Percentiles rank a stretch among this genome's conserved stretches.
phyloP scores from a whole-genome alignment of 2,329 filamentous ascomycete genomes.

The Acephala macrosclerotiorum region DNA sequence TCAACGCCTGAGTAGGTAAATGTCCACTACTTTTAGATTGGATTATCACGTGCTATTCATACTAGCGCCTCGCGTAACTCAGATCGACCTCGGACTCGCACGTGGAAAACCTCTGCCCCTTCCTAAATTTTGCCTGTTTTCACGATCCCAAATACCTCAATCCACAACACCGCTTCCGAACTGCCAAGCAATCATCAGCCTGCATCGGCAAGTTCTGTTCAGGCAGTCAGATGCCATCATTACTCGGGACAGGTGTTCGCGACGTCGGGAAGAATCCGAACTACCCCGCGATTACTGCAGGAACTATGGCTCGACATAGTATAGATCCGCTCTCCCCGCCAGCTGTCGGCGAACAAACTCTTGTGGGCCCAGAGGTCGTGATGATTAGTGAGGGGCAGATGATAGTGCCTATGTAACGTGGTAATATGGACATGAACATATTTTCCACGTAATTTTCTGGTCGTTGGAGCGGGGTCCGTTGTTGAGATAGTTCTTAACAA shows the following conservation, averaged over 20 bases:
- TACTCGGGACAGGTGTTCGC: not conserved
- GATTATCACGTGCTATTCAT: too few species aligned
- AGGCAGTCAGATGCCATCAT: conserved; percentile 2
- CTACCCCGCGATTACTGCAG: conserved; percentile 5
- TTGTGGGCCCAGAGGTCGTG: not conserved
- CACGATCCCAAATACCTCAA: not conserved
- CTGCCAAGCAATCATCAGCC: not conserved
- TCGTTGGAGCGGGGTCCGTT: not conserved
- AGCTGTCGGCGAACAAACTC: not conserved
- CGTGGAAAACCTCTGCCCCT: not conserved
- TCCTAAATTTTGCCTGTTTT: not conserved
- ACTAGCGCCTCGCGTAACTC: too few species aligned
- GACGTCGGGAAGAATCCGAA: not conserved
- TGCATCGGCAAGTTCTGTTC: not conserved
- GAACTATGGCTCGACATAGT: not conserved
- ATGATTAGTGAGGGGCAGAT: conserved; percentile 8
- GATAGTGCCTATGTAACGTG: conserved; percentile 2
- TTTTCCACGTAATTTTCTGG: conserved; percentile 2
- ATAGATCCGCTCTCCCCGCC: conserved; percentile 3
- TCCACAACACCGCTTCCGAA: not conserved
- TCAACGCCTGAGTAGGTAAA: too few species aligned
- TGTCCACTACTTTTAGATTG: too few species aligned
- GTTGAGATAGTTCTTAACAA: not conserved
- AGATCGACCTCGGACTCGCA: too few species aligned
- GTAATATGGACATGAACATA: conserved; percentile 1